Evolutionary conservation across 139 green algal genomes (phyloP), one percentile per base, ranked within the genome.

Genomic region (Closterium sp.): DNA sequence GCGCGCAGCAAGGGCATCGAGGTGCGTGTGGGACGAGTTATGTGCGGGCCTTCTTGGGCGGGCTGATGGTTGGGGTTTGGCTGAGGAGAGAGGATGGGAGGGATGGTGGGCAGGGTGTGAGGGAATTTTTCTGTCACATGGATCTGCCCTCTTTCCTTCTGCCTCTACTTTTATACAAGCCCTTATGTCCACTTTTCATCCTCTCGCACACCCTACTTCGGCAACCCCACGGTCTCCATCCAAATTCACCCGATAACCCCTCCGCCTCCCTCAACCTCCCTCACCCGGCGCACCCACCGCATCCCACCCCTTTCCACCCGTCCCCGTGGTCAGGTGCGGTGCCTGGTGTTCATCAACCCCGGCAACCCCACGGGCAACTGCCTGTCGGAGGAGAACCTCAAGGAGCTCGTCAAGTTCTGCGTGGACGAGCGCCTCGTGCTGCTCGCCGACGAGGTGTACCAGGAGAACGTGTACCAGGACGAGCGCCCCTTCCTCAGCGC

Each of bases 271-370:
- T 13, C 45, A 2, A n/a, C n/a, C n/a, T n/a, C n/a, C n/a, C n/a
- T n/a, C n/a, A n/a, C n/a, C n/a, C n/a, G n/a, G n/a, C 10, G 10
- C 45, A 13, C 45, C 45, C 45, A 13, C 45, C 45, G 1, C 3
- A 19, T 13, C 5, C 11, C 45, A 13, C 11, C 62, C 62, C 62
- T 24, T 27, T 5, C 62, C 19, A 24, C 62, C 62, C 62, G 27
- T 79, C 62, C 19, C 62, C 11, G 17, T 13, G 17, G 19, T 0
- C 90, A 94, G 28, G 97, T 98, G 85, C 95, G 97, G 4, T 97
- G 94, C 29, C 86, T 99, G 88, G 97, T 98, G 73, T 96, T 99
- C 4, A 99, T 99, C 94, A 99, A 99, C 94, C 98, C 98, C 0
- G 98, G 98, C 91, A 99, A 99, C 95, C 98, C 98, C 34, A 99